Conservation (phyloP, 495 filamentous ascomycete species). For the Bombardia bombarda region DNA sequence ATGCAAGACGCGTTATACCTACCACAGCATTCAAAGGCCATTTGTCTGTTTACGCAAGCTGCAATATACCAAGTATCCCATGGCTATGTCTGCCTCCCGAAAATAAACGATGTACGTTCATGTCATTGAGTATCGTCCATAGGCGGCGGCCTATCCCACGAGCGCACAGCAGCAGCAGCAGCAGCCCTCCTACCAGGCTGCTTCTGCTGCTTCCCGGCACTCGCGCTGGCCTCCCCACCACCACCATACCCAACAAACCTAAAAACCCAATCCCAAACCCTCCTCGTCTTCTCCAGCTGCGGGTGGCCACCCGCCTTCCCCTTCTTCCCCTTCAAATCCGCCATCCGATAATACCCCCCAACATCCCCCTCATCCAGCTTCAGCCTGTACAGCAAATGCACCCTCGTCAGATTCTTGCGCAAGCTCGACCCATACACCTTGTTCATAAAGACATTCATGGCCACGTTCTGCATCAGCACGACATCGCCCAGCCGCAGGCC, state of each 20-base stretch:
- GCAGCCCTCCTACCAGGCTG: not conserved
- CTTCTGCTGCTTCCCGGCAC: not conserved
- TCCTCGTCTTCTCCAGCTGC: constrained; percentile 53
- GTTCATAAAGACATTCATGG: constrained; percentile 61
- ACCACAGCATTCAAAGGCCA: no score
- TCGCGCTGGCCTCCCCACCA: no score
- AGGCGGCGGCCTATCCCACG: not conserved
- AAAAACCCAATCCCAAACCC: constrained; percentile 67
- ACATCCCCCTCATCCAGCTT: constrained; percentile 32
- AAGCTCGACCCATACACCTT: constrained; percentile 73
- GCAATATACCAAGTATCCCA: no score
- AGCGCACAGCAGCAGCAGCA: not conserved
- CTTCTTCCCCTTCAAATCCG: constrained; percentile 25
- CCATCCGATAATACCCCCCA: constrained; percentile 33
- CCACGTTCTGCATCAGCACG: constrained; percentile 67
- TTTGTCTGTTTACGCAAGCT: no score
- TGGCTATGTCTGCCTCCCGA: no score
- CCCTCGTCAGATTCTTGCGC: constrained; percentile 58
- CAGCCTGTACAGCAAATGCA: constrained; percentile 57
- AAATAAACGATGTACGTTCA: no score
- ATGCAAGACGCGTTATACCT: no score
- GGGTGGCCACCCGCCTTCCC: constrained; percentile 28
- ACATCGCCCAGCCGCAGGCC: constrained; percentile 61
- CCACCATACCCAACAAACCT: constrained; percentile 46
- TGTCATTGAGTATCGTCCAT: no score